These are phyloP conservation scores for Globisporangium spiculum DNA, from an alignment of 352 stramenopile species.

Conservation along the genomic window DNA sequence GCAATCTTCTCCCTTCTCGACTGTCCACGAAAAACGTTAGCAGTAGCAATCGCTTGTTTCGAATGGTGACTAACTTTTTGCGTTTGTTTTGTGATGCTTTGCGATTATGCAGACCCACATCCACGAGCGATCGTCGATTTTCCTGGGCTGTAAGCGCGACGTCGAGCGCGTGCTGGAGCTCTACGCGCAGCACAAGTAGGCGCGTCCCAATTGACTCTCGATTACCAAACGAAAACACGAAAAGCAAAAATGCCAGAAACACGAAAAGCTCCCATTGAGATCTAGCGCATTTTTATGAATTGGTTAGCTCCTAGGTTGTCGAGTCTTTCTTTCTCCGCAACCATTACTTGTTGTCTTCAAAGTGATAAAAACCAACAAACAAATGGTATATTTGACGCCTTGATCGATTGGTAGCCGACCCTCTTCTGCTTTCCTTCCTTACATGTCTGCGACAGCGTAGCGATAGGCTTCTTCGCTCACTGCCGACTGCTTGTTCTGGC, in stretches of 20 bases:
- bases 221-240: background rate
- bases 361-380: slow-evolving; percentile 3
- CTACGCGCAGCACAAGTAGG: slow-evolving; percentile 62
- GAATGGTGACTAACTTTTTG: slow-evolving; percentile 8
- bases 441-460: slow-evolving; percentile 84
- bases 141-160: slow-evolving; percentile 92
- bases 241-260: background rate
- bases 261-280: slow-evolving; percentile 1
- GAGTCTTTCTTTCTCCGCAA: background rate
- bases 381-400: slow-evolving; percentile 1
- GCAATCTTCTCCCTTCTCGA: background rate
- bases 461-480: slow-evolving; percentile 74
- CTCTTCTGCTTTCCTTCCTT: slow-evolving; percentile 12
- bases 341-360: background rate
- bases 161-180: slow-evolving; percentile 78
- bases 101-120: slow-evolving; percentile 74
- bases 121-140: slow-evolving; percentile 98
- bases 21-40: background rate
- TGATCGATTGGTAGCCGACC: background rate
- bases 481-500: slow-evolving; percentile 61
- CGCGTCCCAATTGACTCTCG: background rate
- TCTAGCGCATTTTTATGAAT: background rate
- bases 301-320: background rate
- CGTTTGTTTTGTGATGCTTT: slow-evolving; percentile 8
- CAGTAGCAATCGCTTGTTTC: background rate